Conservation (phyloP, 1,139 yeast genomes). For the Scheffersomyces titani region DNA sequence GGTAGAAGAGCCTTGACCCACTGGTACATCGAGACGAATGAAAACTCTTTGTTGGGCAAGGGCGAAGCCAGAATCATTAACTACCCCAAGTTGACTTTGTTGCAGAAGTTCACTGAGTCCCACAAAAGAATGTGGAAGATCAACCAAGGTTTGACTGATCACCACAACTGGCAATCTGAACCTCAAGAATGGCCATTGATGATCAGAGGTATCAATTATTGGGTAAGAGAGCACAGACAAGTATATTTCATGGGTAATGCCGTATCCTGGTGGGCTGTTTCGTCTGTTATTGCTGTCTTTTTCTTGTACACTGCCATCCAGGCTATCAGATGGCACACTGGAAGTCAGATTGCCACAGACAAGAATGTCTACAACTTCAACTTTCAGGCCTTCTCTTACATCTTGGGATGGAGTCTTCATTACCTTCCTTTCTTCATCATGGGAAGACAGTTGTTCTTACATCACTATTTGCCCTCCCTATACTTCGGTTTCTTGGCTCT, state of each 20-base stretch:
- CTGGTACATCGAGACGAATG: constrained; percentile 89
- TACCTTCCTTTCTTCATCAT: constrained; percentile 86
- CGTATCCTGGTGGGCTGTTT: constrained; percentile 84
- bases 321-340: constrained; percentile 77
- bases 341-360: constrained; percentile 48
- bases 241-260: constrained; percentile 91
- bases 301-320: constrained; percentile 53
- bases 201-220: constrained; percentile 91
- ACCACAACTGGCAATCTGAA: constrained; percentile 85
- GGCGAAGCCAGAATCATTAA: constrained; percentile 38
- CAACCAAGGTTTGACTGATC: constrained; percentile 79
- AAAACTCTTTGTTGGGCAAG: constrained; percentile 32
- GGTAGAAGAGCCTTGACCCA: constrained; percentile 74
- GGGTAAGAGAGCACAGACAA: constrained; percentile 77
- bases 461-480: constrained; percentile 88
- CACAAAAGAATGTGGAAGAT: constrained; percentile 91
- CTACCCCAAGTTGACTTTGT: constrained; percentile 65
- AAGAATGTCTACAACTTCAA: constrained; percentile 71
- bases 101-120: constrained; percentile 71
- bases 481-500: constrained; percentile 86
- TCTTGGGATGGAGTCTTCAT: constrained; percentile 83
- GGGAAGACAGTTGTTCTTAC: constrained; percentile 93
- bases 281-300: constrained; percentile 59
- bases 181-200: constrained; percentile 91
- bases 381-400: constrained; percentile 63